phyloP scores from a whole-genome alignment of 768 basidiomycete genomes.

The Lepiota brunneoincarnata region DNA sequence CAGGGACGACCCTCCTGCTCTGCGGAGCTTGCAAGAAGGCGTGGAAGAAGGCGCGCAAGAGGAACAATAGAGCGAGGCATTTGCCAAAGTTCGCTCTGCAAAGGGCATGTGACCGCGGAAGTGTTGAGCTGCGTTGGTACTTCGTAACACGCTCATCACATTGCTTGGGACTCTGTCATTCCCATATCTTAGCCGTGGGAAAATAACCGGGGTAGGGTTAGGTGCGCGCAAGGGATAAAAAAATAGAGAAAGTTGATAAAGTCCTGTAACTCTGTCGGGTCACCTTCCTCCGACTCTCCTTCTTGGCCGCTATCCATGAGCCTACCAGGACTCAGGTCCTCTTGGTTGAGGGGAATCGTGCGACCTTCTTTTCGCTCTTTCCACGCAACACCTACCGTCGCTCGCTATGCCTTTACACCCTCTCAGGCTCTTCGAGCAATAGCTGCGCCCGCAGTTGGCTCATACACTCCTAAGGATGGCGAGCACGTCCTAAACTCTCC shows the following conservation, averaged over 20 bases:
- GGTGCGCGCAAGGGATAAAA: slow-evolving; percentile 11
- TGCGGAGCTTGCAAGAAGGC: too few species aligned
- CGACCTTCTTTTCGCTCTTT: slow-evolving; percentile 44
- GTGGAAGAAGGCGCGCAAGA: too few species aligned
- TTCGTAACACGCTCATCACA: too few species aligned
- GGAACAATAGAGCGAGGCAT: too few species aligned
- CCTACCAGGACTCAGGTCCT: slow-evolving; percentile 40
- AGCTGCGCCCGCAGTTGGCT: slow-evolving; percentile 74
- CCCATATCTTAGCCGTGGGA: slow-evolving; percentile 10
- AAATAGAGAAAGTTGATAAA: slow-evolving; percentile 12
- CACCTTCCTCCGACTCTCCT: slow-evolving; percentile 3
- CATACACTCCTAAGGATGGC: slow-evolving; percentile 59
- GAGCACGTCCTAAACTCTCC: slow-evolving; percentile 89
- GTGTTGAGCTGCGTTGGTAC: too few species aligned
- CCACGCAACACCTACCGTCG: slow-evolving; percentile 39
- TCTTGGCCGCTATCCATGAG: slow-evolving; percentile 30
- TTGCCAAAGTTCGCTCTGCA: too few species aligned
- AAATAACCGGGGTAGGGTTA: neutral
- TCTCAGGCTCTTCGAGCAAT: slow-evolving; percentile 60
- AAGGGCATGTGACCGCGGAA: too few species aligned
- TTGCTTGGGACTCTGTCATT: too few species aligned
- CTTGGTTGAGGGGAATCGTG: slow-evolving; percentile 31
- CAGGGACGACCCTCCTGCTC: too few species aligned
- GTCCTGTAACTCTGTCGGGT: neutral
- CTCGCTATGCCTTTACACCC: slow-evolving; percentile 36